Percentiles rank a stretch among this genome's conserved stretches.
Evolutionary conservation across 2,329 filamentous ascomycete genomes (phyloP).

Genomic region (Alternaria rosae): DNA sequence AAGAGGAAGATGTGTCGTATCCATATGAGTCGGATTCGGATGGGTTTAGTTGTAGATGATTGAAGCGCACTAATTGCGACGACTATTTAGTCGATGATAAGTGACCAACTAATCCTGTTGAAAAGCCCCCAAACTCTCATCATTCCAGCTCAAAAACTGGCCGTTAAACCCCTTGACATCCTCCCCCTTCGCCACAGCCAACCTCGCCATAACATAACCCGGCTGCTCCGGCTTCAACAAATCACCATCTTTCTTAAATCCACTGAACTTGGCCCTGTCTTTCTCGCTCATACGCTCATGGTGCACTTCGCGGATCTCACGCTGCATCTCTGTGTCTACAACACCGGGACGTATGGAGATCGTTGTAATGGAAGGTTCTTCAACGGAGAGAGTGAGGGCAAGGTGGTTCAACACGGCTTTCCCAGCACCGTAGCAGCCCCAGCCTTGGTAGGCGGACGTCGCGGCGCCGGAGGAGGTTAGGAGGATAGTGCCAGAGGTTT

Average conservation of each 20-base stretch:
- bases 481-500: constrained; percentile 73
- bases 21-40: too few species aligned
- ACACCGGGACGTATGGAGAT: constrained; percentile 79
- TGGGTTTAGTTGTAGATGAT: too few species aligned
- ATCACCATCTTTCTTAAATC: constrained; percentile 72
- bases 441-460: constrained; percentile 69
- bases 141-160: constrained; percentile 67
- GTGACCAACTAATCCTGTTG: constrained; percentile 24
- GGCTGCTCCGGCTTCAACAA: constrained; percentile 84
- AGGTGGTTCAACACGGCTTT: constrained; percentile 88
- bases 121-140: constrained; percentile 35
- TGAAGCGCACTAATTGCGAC: too few species aligned
- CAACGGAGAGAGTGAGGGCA: constrained; percentile 72
- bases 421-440: constrained; percentile 82
- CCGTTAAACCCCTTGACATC: constrained; percentile 74
- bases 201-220: constrained; percentile 82
- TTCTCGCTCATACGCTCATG: constrained; percentile 65
- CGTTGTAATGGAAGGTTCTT: constrained; percentile 78
- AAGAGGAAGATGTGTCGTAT: not conserved
- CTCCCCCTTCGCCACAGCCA: constrained; percentile 69
- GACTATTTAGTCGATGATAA: not conserved
- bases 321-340: constrained; percentile 90
- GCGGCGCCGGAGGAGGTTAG: constrained; percentile 84
- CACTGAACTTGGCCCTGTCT: constrained; percentile 70
- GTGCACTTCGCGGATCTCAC: constrained; percentile 78